These are phyloP conservation scores for Penicillium flavigenum DNA, from an alignment of 495 filamentous ascomycete genomes.

Conservation along the genomic window DNA sequence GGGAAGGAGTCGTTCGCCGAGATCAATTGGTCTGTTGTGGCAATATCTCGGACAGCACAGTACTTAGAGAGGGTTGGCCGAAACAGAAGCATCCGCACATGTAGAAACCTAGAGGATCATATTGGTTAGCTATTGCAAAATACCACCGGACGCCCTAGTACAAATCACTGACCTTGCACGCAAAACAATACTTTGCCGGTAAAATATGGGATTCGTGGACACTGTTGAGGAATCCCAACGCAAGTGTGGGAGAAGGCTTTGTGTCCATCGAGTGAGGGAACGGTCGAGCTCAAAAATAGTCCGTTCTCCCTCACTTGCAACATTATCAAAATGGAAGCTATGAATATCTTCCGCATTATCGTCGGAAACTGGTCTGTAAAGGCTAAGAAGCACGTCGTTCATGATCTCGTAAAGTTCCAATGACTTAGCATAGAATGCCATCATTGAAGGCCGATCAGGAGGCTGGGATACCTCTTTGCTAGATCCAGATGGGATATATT, in stretches of 20 bases:
- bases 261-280: slow-evolving; percentile 34
- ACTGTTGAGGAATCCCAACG: slow-evolving; percentile 9
- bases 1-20: slow-evolving; percentile 36
- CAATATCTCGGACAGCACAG: slow-evolving; percentile 33
- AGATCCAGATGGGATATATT: slow-evolving; percentile 29
- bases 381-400: slow-evolving; percentile 40
- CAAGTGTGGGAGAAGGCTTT: slow-evolving; percentile 32
- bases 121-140: neutral
- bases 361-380: slow-evolving; percentile 32
- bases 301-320: slow-evolving; percentile 24
- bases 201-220: slow-evolving; percentile 27
- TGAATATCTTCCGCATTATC: slow-evolving; percentile 33
- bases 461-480: slow-evolving; percentile 28
- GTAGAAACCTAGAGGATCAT: slow-evolving; percentile 26
- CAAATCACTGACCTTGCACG: slow-evolving; percentile 28
- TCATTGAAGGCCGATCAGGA: slow-evolving; percentile 30
- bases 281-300: slow-evolving; percentile 43
- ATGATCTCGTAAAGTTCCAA: slow-evolving; percentile 44
- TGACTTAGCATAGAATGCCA: slow-evolving; percentile 42
- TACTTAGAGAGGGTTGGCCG: slow-evolving; percentile 39
- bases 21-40: slow-evolving; percentile 23
- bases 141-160: neutral
- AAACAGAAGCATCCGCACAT: slow-evolving; percentile 40
- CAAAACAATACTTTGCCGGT: slow-evolving; percentile 36
- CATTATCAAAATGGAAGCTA: slow-evolving; percentile 34